phyloP scores from a whole-genome alignment of 2,329 filamentous ascomycete species.

The Alternaria consortialis region DNA sequence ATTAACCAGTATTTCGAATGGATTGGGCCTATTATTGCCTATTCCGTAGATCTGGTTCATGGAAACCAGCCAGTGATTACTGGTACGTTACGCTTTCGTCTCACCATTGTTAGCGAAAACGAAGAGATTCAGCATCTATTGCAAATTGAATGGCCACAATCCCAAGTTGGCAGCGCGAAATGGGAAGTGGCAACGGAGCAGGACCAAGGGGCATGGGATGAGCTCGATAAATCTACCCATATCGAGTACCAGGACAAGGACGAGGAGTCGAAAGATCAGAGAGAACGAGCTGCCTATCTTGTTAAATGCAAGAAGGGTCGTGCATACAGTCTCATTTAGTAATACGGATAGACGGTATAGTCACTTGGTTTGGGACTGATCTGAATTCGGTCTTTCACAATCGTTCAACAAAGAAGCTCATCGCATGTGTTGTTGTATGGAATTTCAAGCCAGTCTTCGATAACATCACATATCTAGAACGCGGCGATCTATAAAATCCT shows the following conservation, averaged over 20 bases:
- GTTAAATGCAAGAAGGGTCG: background rate
- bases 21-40: too few relatives aligned
- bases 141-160: accelerated
- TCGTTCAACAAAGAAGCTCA: background rate
- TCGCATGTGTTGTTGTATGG: background rate
- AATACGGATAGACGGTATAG: background rate
- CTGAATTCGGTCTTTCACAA: background rate
- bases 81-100: background rate
- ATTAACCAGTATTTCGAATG: too few relatives aligned
- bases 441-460: background rate
- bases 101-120: background rate
- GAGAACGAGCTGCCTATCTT: background rate
- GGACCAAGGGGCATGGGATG: background rate
- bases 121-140: background rate
- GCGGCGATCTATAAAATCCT: background rate
- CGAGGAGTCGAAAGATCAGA: background rate
- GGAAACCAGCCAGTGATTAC: too few relatives aligned
- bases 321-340: background rate
- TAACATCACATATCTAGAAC: background rate
- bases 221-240: background rate
- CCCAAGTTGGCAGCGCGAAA: background rate
- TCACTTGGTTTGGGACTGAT: background rate
- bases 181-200: background rate
- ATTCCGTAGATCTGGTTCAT: too few relatives aligned
- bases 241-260: background rate